phyloP scores from a whole-genome alignment of 2,329 filamentous ascomycete species.

The Taxawa tesnikishii region DNA sequence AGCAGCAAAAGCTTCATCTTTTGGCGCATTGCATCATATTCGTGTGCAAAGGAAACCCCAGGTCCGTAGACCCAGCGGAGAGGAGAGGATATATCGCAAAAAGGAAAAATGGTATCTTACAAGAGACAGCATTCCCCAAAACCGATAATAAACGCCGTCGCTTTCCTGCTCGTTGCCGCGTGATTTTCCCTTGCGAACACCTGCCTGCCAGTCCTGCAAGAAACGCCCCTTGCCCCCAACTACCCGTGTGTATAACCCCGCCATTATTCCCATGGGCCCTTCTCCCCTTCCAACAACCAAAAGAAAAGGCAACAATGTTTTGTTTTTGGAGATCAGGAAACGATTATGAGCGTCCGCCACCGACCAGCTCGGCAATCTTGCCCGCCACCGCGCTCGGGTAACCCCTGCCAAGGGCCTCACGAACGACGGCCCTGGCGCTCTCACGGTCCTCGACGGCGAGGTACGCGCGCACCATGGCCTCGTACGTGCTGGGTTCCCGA shows the following conservation, averaged over 20 bases:
- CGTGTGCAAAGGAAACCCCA: too few species aligned
- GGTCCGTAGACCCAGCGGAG: too few species aligned
- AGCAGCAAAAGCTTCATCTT: too few species aligned
- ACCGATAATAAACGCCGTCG: too few species aligned
- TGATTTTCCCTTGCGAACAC: background rate
- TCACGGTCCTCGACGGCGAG: constrained; percentile 71
- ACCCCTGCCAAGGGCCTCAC: constrained; percentile 80
- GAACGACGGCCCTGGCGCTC: constrained; percentile 64
- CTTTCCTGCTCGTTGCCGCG: too few species aligned
- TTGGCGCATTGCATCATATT: too few species aligned
- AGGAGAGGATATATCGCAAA: too few species aligned
- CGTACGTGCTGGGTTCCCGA: constrained; percentile 94
- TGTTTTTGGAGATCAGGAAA: background rate
- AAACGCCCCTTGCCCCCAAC: background rate
- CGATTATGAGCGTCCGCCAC: constrained; percentile 8
- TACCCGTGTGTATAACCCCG: background rate
- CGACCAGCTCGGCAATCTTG: constrained; percentile 83
- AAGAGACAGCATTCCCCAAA: too few species aligned
- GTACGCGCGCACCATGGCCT: constrained; percentile 93
- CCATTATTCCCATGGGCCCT: background rate
- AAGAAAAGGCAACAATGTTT: too few species aligned
- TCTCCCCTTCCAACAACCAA: too few species aligned
- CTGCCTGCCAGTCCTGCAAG: background rate
- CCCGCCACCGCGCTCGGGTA: constrained; percentile 86
- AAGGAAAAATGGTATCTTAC: too few species aligned